Evolutionary conservation across 352 stramenopile species (phyloP).

Genomic region (Phytophthora syringae): DNA sequence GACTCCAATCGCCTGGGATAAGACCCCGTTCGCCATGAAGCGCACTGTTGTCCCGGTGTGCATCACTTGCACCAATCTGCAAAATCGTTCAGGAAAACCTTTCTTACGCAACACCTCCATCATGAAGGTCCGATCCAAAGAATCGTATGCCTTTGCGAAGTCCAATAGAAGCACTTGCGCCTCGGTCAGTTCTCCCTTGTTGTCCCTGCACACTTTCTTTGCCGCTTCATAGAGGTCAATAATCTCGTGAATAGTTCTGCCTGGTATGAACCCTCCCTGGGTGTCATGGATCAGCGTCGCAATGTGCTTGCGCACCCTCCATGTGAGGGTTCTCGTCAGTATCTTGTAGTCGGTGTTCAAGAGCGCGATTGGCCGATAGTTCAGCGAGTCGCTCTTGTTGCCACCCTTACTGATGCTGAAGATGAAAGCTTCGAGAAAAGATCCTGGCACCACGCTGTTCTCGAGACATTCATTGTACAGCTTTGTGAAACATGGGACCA

Average conservation of each 20-base stretch:
- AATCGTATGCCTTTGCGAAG: slow-evolving; percentile 2
- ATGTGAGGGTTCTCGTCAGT: background rate
- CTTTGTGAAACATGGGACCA: background rate
- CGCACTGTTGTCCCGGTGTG: background rate
- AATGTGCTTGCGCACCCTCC: background rate
- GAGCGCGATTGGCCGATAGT: background rate
- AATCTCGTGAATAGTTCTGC: background rate
- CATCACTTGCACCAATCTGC: background rate
- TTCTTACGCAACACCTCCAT: background rate
- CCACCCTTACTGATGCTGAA: background rate
- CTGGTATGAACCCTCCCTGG: background rate
- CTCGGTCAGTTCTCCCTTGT: background rate
- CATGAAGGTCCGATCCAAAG: background rate
- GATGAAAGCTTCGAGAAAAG: background rate
- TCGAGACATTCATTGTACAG: background rate
- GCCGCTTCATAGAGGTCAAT: background rate
- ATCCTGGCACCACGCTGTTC: background rate
- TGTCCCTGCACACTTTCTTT: background rate
- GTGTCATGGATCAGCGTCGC: background rate
- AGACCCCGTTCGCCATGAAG: background rate
- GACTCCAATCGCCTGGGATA: background rate
- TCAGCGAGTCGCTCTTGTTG: background rate
- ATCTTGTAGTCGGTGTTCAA: background rate
- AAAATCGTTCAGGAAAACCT: background rate
- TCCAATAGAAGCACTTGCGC: background rate